These are phyloP conservation scores for Pseudogymnoascus sp. DNA, from an alignment of 2,329 filamentous ascomycete genomes.

Conservation along the genomic window DNA sequence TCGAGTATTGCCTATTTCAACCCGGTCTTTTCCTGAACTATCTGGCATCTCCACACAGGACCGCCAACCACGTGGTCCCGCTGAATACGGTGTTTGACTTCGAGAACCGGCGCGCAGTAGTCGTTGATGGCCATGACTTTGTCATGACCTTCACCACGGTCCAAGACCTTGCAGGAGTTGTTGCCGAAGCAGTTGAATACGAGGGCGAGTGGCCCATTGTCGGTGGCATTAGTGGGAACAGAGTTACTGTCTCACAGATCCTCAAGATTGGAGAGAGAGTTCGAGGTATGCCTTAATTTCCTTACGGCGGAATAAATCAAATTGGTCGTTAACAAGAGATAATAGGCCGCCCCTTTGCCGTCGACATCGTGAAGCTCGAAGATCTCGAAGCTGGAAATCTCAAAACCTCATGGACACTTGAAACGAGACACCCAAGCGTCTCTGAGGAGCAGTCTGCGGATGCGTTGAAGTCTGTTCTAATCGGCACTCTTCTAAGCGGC, in stretches of 20 bases:
- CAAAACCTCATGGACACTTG: conserved; percentile 36
- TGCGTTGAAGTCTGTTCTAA: conserved; percentile 33
- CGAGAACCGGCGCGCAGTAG: conserved; percentile 33
- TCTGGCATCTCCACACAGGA: conserved; percentile 37
- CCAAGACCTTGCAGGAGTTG: conserved; percentile 35
- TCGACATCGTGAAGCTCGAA: conserved; percentile 39
- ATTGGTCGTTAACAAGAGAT: conserved; percentile 14
- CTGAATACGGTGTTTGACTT: conserved; percentile 28
- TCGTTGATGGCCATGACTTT: conserved; percentile 36
- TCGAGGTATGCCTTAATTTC: conserved; percentile 29
- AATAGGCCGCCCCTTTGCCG: conserved; percentile 30
- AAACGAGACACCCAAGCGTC: conserved; percentile 25
- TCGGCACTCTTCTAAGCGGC: conserved; percentile 37
- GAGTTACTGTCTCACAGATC: conserved; percentile 22
- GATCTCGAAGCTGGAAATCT: conserved; percentile 41
- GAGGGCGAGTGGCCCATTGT: conserved; percentile 28
- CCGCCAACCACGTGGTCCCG: conserved; percentile 30
- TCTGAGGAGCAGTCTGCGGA: conserved; percentile 29
- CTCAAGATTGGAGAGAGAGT: conserved; percentile 35
- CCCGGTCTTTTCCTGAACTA: conserved; percentile 43
- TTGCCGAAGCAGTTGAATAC: conserved; percentile 27
- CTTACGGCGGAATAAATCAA: neutral
- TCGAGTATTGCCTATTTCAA: conserved; percentile 45
- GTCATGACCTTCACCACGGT: conserved; percentile 39
- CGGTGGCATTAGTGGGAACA: conserved; percentile 28